A percentile compares a stretch with the other conserved stretches of the same genome.
Evolutionary conservation across 495 filamentous ascomycete species (phyloP).

Genomic region (Lophiostoma macrostomum): DNA sequence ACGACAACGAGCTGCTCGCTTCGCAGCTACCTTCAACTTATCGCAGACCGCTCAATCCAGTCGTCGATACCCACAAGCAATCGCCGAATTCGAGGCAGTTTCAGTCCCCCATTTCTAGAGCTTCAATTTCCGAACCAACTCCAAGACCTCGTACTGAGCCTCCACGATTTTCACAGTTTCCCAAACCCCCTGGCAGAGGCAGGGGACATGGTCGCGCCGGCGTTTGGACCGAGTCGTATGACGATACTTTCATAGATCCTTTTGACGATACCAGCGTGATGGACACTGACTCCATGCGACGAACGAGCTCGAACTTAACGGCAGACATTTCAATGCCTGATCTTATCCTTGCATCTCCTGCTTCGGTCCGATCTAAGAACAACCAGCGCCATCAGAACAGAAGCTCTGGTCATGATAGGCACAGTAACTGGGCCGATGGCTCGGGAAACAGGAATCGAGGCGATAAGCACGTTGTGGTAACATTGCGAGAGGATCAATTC

Average conservation of each 20-base stretch:
- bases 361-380: not conserved
- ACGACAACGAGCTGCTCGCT: not conserved
- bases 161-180: constrained; percentile 11
- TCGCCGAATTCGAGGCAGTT: constrained; percentile 38
- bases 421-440: not conserved
- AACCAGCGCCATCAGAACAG: not conserved
- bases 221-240: not conserved
- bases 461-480: constrained; percentile 16
- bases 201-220: not conserved
- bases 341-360: constrained; percentile 8
- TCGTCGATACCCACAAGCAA: not conserved
- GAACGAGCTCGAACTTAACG: not conserved
- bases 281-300: constrained; percentile 11
- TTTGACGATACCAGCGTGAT: constrained; percentile 23
- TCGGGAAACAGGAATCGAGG: not conserved
- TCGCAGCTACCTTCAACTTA: not conserved
- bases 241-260: not conserved
- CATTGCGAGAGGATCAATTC: constrained; percentile 22
- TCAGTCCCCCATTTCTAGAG: not conserved
- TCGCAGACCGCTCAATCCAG: not conserved
- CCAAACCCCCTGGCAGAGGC: not conserved
- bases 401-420: not conserved
- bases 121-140: constrained; percentile 14
- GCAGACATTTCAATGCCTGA: constrained; percentile 21
- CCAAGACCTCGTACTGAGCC: constrained; percentile 12